Percentiles rank a stretch among this genome's conserved stretches.
These are phyloP conservation scores for Mucor lusitanicus DNA, from an alignment of 371 early-diverging fungal genomes.

Conservation along the genomic window DNA sequence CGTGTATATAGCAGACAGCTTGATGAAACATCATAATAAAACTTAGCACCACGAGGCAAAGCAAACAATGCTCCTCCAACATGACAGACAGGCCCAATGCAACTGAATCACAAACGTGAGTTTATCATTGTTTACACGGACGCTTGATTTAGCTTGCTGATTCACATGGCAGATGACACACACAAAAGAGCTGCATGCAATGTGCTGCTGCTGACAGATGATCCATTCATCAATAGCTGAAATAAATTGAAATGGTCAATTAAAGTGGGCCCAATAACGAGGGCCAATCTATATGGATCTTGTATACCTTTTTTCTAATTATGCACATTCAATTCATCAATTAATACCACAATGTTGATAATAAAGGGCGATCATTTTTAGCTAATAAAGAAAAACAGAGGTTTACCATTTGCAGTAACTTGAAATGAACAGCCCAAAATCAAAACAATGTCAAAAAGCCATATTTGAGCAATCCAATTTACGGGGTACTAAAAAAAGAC, in stretches of 20 bases:
- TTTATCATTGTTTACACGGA: background rate
- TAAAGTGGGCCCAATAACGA: background rate
- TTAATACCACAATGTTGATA: background rate
- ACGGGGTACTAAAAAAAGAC: background rate
- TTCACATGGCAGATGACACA: no score
- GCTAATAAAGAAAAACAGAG: background rate
- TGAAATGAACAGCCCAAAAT: background rate
- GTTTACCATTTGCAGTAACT: background rate
- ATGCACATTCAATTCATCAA: background rate
- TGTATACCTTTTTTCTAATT: background rate
- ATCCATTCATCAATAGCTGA: background rate
- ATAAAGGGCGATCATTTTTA: background rate
- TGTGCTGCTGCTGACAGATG: no score
- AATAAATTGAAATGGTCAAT: background rate
- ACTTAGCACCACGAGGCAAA: background rate
- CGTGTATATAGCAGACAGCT: background rate
- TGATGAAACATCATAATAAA: background rate
- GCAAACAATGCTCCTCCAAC: background rate
- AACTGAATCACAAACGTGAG: no score
- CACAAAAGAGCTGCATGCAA: no score
- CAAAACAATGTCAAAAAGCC: background rate
- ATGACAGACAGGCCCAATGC: no score
- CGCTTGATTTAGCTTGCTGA: no score
- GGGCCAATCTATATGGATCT: background rate
- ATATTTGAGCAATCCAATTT: constrained; percentile 2